These are phyloP conservation scores for Heracleum sosnowskyi DNA, from an alignment of 129 eudicot species.

Conservation along the genomic window DNA sequence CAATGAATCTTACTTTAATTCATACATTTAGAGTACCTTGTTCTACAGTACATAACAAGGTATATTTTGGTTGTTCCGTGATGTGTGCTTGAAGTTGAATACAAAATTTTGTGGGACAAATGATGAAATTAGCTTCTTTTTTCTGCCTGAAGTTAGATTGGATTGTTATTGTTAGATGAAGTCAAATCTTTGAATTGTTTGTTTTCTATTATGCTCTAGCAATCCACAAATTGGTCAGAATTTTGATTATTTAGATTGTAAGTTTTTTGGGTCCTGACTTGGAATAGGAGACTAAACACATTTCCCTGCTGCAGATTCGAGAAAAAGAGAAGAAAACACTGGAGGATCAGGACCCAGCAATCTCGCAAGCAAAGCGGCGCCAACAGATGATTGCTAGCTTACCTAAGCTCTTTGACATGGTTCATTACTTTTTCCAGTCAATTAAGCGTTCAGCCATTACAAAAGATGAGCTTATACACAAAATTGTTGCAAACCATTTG, in stretches of 20 bases:
- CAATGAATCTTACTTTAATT: background rate
- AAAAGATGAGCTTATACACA: slow-evolving; percentile 69
- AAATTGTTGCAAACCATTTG: slow-evolving; percentile 40
- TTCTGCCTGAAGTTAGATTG: slow-evolving; percentile 5
- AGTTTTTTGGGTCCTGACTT: background rate
- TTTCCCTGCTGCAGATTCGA: slow-evolving; percentile 39
- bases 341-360: slow-evolving; percentile 66
- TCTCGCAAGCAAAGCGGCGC: slow-evolving; percentile 67
- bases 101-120: background rate
- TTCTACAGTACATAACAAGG: background rate
- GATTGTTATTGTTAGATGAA: background rate
- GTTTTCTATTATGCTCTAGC: background rate
- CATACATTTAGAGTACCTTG: background rate
- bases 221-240: background rate
- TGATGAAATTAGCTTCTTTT: background rate
- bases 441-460: slow-evolving; percentile 54
- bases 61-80: background rate
- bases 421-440: slow-evolving; percentile 55
- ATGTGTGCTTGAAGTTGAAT: background rate
- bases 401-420: slow-evolving; percentile 59
- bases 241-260: background rate
- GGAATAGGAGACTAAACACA: background rate
- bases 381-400: slow-evolving; percentile 51
- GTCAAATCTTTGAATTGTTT: background rate
- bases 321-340: slow-evolving; percentile 47